Conservation (phyloP, 495 filamentous ascomycete species). For the Penicillium robsamsonii region DNA sequence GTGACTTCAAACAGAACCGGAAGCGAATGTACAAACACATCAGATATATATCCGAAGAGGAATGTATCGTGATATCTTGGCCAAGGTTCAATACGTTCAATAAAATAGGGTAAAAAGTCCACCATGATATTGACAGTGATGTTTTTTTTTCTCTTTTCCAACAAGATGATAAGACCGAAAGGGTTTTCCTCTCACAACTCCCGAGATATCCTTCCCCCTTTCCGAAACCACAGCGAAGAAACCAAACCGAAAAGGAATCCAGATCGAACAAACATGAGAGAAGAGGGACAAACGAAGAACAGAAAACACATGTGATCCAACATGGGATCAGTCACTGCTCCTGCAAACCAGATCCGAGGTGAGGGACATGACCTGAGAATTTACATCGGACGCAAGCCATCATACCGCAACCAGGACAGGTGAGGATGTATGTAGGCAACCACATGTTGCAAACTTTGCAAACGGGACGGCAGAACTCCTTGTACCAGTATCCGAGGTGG, state of each 20-base stretch:
- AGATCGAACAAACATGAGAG: slow-evolving; percentile 2
- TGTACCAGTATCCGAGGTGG: slow-evolving; percentile 36
- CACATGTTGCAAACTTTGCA: slow-evolving; percentile 34
- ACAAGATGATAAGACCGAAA: background rate
- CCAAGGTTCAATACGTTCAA: background rate
- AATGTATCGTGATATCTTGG: background rate
- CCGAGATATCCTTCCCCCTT: background rate
- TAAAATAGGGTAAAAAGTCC: background rate
- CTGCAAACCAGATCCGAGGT: background rate
- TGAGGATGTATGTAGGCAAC: slow-evolving; percentile 33
- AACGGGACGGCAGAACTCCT: slow-evolving; percentile 17
- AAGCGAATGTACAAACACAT: background rate
- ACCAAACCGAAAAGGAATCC: background rate
- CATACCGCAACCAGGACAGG: slow-evolving; percentile 33
- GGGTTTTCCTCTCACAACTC: background rate
- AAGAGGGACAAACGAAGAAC: no score
- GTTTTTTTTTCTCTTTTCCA: background rate
- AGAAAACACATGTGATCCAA: background rate
- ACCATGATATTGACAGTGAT: background rate
- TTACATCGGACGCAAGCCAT: slow-evolving; percentile 38
- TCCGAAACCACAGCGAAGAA: background rate
- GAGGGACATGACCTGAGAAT: slow-evolving; percentile 13
- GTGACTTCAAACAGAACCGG: background rate
- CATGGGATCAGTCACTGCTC: background rate
- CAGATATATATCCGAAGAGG: no score